Conservation (phyloP, 2,329 filamentous ascomycete genomes). For the Penicillium decumbens region DNA sequence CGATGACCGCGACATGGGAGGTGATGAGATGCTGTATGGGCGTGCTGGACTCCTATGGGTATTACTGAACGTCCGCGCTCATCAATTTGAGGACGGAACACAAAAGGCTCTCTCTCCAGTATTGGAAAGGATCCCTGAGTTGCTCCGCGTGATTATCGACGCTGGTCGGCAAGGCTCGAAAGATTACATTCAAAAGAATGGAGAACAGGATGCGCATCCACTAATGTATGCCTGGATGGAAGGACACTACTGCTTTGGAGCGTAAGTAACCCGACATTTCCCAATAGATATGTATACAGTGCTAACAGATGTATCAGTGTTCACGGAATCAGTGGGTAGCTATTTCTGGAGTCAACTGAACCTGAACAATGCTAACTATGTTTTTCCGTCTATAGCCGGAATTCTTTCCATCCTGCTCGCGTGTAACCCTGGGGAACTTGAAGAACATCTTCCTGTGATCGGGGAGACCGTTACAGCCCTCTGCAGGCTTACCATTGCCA, state of each 20-base stretch:
- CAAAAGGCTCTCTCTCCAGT: slow-evolving; percentile 20
- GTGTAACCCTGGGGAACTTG: slow-evolving; percentile 31
- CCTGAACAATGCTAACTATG: background rate
- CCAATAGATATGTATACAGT: background rate
- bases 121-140: slow-evolving; percentile 27
- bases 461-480: slow-evolving; percentile 36
- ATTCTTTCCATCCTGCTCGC: slow-evolving; percentile 37
- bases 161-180: slow-evolving; percentile 31
- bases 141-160: slow-evolving; percentile 33
- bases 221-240: slow-evolving; percentile 42
- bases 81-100: slow-evolving; percentile 21
- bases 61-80: slow-evolving; percentile 33
- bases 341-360: background rate
- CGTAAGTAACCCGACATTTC: slow-evolving; percentile 26
- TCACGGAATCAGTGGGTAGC: slow-evolving; percentile 28
- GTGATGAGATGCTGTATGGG: slow-evolving; percentile 39
- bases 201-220: slow-evolving; percentile 30
- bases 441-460: slow-evolving; percentile 30
- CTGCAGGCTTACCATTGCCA: slow-evolving; percentile 33
- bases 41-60: slow-evolving; percentile 38
- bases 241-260: slow-evolving; percentile 35
- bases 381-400: slow-evolving; percentile 26
- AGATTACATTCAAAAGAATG: slow-evolving; percentile 30
- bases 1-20: slow-evolving; percentile 28
- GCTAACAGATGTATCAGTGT: slow-evolving; percentile 19